Evolutionary conservation across 176 grass and related monocot genomes (phyloP).

Genomic region (Eragrostis nindensis): DNA sequence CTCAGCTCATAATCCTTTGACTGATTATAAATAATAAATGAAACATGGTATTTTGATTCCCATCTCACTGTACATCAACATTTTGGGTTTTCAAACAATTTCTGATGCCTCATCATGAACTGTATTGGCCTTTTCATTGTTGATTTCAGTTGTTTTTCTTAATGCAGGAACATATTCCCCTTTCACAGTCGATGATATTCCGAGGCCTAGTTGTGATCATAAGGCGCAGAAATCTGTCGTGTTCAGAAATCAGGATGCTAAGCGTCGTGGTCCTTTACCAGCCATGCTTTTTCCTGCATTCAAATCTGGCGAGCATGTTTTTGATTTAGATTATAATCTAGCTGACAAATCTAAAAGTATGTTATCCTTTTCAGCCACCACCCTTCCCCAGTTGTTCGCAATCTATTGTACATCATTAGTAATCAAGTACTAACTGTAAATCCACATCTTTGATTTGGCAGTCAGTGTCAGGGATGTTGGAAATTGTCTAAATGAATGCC

Average conservation of each 20-base stretch:
- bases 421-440: neutral
- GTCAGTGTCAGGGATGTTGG: neutral
- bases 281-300: neutral
- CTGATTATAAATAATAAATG: no score
- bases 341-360: constrained; percentile 25
- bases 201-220: constrained; percentile 18
- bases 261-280: neutral
- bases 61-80: neutral
- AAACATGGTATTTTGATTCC: no score
- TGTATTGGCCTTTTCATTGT: neutral
- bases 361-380: neutral
- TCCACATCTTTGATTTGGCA: neutral
- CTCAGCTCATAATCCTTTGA: no score
- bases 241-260: neutral
- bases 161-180: neutral
- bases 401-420: neutral
- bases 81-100: neutral
- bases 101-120: neutral
- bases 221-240: neutral
- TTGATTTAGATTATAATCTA: constrained; percentile 18
- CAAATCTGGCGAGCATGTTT: neutral
- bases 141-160: neutral
- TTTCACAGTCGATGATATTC: constrained; percentile 30
- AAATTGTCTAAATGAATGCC: constrained; percentile 22
- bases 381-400: neutral